A percentile compares a stretch with the other conserved stretches of the same genome.
Conservation (phyloP, 352 stramenopile species). For the Phytophthora citrophthora region DNA sequence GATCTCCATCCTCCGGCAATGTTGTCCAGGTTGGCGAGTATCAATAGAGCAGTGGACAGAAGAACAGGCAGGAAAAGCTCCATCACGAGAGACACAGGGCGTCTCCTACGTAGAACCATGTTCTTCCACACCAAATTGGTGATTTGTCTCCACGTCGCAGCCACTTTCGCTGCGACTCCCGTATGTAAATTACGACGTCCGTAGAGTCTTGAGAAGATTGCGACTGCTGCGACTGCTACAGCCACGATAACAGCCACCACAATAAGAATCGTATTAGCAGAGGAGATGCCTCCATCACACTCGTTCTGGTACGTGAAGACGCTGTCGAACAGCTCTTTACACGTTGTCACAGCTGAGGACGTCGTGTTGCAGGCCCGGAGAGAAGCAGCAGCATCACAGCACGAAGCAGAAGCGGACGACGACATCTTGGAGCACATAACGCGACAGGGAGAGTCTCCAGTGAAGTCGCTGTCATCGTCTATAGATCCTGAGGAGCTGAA, state of each 20-base stretch:
- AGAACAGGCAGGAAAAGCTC: constrained; percentile 70
- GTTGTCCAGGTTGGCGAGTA: constrained; percentile 68
- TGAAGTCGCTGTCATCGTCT: constrained; percentile 4
- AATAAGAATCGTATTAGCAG: constrained; percentile 42
- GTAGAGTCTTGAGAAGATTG: constrained; percentile 27
- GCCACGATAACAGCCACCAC: constrained; percentile 1
- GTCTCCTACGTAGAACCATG: constrained; percentile 49
- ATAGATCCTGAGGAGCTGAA: constrained; percentile 10
- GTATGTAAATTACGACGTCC: background rate
- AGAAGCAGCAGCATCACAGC: constrained; percentile 32
- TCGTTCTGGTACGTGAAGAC: constrained; percentile 54
- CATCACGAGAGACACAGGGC: constrained; percentile 52
- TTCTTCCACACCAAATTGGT: constrained; percentile 85
- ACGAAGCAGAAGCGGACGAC: constrained; percentile 41
- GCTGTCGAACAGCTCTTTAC: constrained; percentile 48
- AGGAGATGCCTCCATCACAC: constrained; percentile 45
- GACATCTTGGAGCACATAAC: constrained; percentile 44
- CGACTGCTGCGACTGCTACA: constrained; percentile 8
- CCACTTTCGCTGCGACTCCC: constrained; percentile 10
- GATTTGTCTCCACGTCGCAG: constrained; percentile 48
- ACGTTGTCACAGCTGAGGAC: constrained; percentile 25
- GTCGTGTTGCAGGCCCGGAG: constrained; percentile 42
- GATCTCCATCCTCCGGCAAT: constrained; percentile 45
- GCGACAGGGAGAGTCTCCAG: constrained; percentile 35
- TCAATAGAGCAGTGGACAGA: constrained; percentile 50